These are phyloP conservation scores for Ophiocordyceps robertsii DNA, from an alignment of 2,329 filamentous ascomycete species.

Conservation along the genomic window DNA sequence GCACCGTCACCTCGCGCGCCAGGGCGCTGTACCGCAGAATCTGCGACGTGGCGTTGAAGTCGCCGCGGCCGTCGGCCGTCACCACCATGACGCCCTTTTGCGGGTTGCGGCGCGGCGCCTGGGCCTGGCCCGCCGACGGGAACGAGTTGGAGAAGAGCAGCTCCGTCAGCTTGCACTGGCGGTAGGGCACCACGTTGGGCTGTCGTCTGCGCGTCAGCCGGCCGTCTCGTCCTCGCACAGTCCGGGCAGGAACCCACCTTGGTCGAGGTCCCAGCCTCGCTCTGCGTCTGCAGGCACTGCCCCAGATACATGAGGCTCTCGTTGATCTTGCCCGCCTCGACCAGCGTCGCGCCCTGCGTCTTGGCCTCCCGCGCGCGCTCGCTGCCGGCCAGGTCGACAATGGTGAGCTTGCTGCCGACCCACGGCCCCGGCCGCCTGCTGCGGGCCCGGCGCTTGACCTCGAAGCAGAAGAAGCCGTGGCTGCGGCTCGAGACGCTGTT, in stretches of 20 bases:
- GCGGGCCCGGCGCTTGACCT: slow-evolving; percentile 67
- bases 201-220: slow-evolving; percentile 17
- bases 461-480: slow-evolving; percentile 91
- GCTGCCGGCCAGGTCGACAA: slow-evolving; percentile 87
- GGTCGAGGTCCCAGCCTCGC: slow-evolving; percentile 57
- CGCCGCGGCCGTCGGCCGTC: slow-evolving; percentile 80
- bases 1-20: slow-evolving; percentile 83
- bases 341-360: slow-evolving; percentile 82
- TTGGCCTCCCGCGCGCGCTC: slow-evolving; percentile 89
- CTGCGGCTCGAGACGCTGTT: slow-evolving; percentile 88
- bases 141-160: slow-evolving; percentile 82
- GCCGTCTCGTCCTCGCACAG: background rate
- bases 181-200: slow-evolving; percentile 63
- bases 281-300: slow-evolving; percentile 92
- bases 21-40: slow-evolving; percentile 90
- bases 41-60: slow-evolving; percentile 94
- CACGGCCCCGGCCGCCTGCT: slow-evolving; percentile 42
- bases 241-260: slow-evolving; percentile 39
- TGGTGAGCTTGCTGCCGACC: slow-evolving; percentile 66
- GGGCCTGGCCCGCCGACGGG: slow-evolving; percentile 37
- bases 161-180: slow-evolving; percentile 77
- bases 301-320: slow-evolving; percentile 97
- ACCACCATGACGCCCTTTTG: slow-evolving; percentile 95
- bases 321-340: slow-evolving; percentile 96
- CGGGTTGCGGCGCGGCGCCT: slow-evolving; percentile 43